Conservation (phyloP, 768 basidiomycete genomes). For the Hygrophorus russula region DNA sequence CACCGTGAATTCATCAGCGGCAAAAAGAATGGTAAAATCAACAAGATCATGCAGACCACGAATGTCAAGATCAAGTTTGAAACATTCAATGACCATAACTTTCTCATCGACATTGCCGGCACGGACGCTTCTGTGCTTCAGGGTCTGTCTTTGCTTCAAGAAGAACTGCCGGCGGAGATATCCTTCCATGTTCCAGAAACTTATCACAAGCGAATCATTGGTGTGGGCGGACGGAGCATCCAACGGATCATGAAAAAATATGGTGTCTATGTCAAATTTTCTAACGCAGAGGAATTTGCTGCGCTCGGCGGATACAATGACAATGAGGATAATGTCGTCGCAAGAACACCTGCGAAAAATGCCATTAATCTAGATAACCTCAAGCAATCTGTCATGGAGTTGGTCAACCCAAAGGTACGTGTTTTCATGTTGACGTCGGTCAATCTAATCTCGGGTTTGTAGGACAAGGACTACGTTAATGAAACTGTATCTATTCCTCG, state of each 20-base stretch:
- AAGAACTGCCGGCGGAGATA: conserved; percentile 96
- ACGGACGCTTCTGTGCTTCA: conserved; percentile 77
- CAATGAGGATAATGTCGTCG: conserved; percentile 97
- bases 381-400: conserved; percentile 94
- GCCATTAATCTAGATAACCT: conserved; percentile 89
- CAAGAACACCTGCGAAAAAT: conserved; percentile 97
- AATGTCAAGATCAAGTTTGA: conserved; percentile 99
- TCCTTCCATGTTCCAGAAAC: conserved; percentile 98
- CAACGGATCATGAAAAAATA: conserved; percentile 99
- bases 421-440: neutral
- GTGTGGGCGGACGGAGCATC: conserved; percentile 94
- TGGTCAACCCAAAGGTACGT: conserved; percentile 88
- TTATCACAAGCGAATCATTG: conserved; percentile 98
- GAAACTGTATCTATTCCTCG: conserved; percentile 91
- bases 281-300: conserved; percentile 95
- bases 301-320: conserved; percentile 90
- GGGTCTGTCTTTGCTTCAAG: conserved; percentile 83
- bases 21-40: conserved; percentile 99
- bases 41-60: conserved; percentile 98
- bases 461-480: conserved; percentile 96
- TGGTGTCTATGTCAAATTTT: conserved; percentile 99
- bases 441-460: neutral
- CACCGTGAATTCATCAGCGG: conserved; percentile 98
- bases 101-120: conserved; percentile 85
- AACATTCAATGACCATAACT: conserved; percentile 94